Base-by-base conservation (phyloP, 208 protist species). In the Borovskyia barvae region DNA sequence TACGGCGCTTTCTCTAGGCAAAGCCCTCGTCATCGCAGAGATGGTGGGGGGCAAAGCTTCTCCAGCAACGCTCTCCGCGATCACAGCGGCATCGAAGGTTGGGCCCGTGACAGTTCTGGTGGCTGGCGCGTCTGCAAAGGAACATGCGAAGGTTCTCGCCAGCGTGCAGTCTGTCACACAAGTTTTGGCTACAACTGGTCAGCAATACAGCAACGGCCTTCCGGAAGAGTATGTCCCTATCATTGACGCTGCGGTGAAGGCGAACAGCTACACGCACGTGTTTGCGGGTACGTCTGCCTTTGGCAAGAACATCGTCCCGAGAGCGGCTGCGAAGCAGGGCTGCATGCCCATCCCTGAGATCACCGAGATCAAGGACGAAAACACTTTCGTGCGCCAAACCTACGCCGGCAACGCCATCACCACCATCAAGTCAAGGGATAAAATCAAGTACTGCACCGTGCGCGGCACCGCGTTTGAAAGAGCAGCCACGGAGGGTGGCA, bases 341-440 rank as follows among this genome's bases (percentile, higher is more conserved):
- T 84, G 93, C 37, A 78, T 85, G 49, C 85, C 90, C 24, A 93
- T 99, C 50, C 88, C 87, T 8, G 97, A 99, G 20, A 81, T 99
- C 26, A 92, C 92, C 3, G 75, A 65, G 9, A 71, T 99, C 24
- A 76, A 97, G 66, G 63, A 70, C 42, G 87, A 86, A 39, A 77
- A 95, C 59, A 99, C 96, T 2, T 99, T 99, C 75, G 84, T 92
- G 14, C 92, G 97, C 15, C 91, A 96, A 24, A 98, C 98, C 53
- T 99, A 99, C 76, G 98, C 98, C 22, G 97, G 98, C 33, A 99
- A 99, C 71, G 98, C 97, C 17, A 81, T 99, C 42, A 78, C 87
- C 19, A 98, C 90, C 5, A 89, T 99, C 17, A 80, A 95, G 77
- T 94, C 86, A 5, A 47, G 29, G 0, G 97, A 99, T 58, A 54